Percentiles rank a stretch among this genome's conserved stretches.
Conservation (phyloP, 139 green algal genomes). For the Closterium sp. region DNA sequence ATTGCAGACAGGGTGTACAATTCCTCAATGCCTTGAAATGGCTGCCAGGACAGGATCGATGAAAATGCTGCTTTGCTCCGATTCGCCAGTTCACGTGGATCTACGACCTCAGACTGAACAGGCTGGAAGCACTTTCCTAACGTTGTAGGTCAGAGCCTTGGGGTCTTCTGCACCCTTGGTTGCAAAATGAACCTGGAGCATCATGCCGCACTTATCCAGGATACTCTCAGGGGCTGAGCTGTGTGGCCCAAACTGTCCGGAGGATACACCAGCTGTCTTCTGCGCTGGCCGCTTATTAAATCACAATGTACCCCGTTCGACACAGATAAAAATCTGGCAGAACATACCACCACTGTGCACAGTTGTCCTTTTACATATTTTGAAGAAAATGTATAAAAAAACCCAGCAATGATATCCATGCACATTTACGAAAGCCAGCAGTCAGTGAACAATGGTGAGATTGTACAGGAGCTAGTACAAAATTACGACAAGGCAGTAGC, state of each 20-base stretch:
- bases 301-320: too few relatives aligned
- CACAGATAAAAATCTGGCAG: too few relatives aligned
- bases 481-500: too few relatives aligned
- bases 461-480: too few relatives aligned
- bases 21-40: not conserved
- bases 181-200: not conserved
- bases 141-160: not conserved
- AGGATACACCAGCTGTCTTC: not conserved
- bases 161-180: too few relatives aligned
- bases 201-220: not conserved
- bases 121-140: not conserved
- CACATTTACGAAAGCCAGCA: too few relatives aligned
- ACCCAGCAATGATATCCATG: too few relatives aligned
- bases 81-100: not conserved
- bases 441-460: too few relatives aligned
- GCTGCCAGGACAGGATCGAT: not conserved
- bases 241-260: not conserved
- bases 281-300: too few relatives aligned
- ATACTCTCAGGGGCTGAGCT: not conserved
- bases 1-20: not conserved
- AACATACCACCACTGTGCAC: too few relatives aligned
- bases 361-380: too few relatives aligned
- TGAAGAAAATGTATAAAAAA: too few relatives aligned
- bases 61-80: not conserved
- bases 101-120: not conserved